phyloP scores from a whole-genome alignment of 1,284 basidiomycete genomes.

The Trichosporon faecale region DNA sequence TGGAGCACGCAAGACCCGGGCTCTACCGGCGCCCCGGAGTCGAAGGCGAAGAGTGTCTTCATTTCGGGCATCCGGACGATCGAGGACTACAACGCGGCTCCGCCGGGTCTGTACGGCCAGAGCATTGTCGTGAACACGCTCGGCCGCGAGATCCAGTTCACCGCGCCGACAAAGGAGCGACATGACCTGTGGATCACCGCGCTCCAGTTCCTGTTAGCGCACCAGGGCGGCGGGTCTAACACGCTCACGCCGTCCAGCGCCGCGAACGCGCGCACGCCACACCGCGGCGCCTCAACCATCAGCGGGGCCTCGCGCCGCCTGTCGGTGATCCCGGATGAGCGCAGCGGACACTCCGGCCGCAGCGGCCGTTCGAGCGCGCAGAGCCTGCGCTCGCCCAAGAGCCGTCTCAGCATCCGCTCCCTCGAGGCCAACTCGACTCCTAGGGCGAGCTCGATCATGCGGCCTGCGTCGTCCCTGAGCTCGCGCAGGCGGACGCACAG shows the following conservation, averaged over 20 bases:
- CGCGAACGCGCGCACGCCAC: constrained; percentile 11
- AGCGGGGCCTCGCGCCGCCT: constrained; percentile 21
- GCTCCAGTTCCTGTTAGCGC: constrained; percentile 46
- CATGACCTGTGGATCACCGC: constrained; percentile 92
- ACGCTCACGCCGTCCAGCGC: neutral
- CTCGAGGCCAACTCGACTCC: constrained; percentile 37
- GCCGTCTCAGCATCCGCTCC: constrained; percentile 41
- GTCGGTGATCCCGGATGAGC: constrained; percentile 42
- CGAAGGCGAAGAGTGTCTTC: constrained; percentile 96
- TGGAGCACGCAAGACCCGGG: constrained; percentile 96
- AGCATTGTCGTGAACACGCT: constrained; percentile 90
- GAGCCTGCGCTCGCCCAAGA: constrained; percentile 30
- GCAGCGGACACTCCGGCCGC: constrained; percentile 14
- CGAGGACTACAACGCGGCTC: constrained; percentile 87
- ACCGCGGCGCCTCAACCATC: neutral
- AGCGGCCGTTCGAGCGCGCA: constrained; percentile 18
- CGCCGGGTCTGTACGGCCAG: constrained; percentile 86
- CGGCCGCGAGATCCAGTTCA: constrained; percentile 95
- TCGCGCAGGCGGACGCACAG: constrained; percentile 73
- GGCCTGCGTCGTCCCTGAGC: constrained; percentile 52
- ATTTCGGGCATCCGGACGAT: constrained; percentile 88
- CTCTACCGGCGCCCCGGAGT: constrained; percentile 77
- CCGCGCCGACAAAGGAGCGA: constrained; percentile 85
- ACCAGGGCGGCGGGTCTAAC: constrained; percentile 28
- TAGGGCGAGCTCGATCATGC: constrained; percentile 54